phyloP scores from a whole-genome alignment of 2,329 filamentous ascomycete genomes.

The Sporothrix brunneoviolacea region DNA sequence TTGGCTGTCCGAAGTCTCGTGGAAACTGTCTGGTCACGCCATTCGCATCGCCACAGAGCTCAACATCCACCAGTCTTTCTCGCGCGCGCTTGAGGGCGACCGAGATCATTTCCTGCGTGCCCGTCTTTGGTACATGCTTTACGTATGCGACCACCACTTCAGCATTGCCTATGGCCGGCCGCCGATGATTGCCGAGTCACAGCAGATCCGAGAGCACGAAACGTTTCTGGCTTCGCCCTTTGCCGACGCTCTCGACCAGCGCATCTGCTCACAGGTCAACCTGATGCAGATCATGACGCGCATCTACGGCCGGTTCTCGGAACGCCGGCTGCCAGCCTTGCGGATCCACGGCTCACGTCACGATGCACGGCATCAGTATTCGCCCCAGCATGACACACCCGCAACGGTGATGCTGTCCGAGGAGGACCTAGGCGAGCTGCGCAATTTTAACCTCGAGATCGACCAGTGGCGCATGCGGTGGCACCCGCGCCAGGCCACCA shows the following conservation, averaged over 20 bases:
- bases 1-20: conserved; percentile 55
- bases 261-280: too few relatives aligned
- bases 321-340: too few relatives aligned
- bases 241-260: conserved; percentile 18
- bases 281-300: too few relatives aligned
- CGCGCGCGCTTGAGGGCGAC: conserved; percentile 39
- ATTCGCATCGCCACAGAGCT: conserved; percentile 52
- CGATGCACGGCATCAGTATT: too few relatives aligned
- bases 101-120: too few relatives aligned
- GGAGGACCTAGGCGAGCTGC: conserved; percentile 30
- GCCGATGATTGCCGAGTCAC: conserved; percentile 22
- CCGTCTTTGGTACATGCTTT: too few relatives aligned
- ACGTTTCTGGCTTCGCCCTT: conserved; percentile 22
- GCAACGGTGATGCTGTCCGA: conserved; percentile 16
- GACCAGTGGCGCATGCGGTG: conserved; percentile 35
- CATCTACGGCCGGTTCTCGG: too few relatives aligned
- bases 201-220: conserved; percentile 22
- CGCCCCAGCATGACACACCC: too few relatives aligned
- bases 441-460: conserved; percentile 35
- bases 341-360: too few relatives aligned
- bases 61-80: conserved; percentile 47
- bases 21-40: conserved; percentile 54
- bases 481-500: conserved; percentile 24
- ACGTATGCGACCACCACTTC: conserved; percentile 29
- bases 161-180: conserved; percentile 28